A percentile compares a stretch with the other conserved stretches of the same genome.
Evolutionary conservation across 1,284 basidiomycete species (phyloP).

Genomic region (Ganoderma multipileum): DNA sequence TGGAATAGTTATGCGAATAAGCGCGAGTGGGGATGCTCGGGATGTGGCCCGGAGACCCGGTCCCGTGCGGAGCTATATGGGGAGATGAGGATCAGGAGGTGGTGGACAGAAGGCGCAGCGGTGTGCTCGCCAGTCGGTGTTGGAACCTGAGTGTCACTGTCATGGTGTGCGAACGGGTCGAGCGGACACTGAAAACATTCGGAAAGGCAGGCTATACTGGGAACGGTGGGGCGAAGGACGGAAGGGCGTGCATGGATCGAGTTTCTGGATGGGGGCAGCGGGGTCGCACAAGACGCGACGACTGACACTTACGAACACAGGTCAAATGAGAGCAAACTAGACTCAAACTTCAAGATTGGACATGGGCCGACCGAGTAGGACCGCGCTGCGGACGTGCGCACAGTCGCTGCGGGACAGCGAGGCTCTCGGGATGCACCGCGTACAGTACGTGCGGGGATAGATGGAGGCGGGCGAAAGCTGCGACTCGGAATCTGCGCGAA

Average conservation of each 20-base stretch:
- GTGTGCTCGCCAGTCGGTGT: not conserved
- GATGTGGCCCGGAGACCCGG: not conserved
- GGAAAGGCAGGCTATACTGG: not conserved
- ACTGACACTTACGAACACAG: not conserved
- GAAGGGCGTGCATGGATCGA: slow-evolving; percentile 1
- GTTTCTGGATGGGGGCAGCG: not conserved
- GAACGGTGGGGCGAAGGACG: not conserved
- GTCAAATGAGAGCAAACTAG: not conserved
- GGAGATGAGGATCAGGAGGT: slow-evolving; percentile 5
- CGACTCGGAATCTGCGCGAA: not conserved
- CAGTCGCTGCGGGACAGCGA: not conserved
- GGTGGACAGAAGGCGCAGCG: not conserved
- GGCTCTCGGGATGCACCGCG: not conserved
- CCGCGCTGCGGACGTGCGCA: not conserved
- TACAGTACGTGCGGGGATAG: not conserved
- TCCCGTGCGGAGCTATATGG: not conserved
- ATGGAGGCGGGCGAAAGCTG: not conserved
- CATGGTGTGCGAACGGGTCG: not conserved
- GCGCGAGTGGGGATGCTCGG: not conserved
- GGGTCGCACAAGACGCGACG: not conserved
- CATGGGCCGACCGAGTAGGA: not conserved
- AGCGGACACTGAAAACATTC: slow-evolving; percentile 2
- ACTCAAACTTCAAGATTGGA: not conserved
- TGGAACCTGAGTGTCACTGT: not conserved
- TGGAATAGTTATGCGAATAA: not conserved